Evolutionary conservation across 495 filamentous ascomycete genomes (phyloP).

Genomic region (Xylaria castorea): DNA sequence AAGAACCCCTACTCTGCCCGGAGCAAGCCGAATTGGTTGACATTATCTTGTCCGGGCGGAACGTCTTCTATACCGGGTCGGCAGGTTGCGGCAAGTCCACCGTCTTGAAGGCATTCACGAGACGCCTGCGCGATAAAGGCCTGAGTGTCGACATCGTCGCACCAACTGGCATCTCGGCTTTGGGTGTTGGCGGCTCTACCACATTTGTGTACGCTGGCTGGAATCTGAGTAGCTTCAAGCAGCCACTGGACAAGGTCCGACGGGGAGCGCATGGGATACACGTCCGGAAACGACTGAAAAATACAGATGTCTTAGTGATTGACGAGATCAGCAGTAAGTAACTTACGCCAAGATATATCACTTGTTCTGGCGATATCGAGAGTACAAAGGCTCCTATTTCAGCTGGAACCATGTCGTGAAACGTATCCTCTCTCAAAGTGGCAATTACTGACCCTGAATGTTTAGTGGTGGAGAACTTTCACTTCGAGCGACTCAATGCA

Average conservation of each 20-base stretch:
- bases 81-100: slow-evolving; percentile 68
- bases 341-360: background rate
- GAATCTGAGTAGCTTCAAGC: slow-evolving; percentile 47
- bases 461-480: slow-evolving; percentile 59
- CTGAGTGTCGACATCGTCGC: slow-evolving; percentile 58
- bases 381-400: background rate
- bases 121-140: slow-evolving; percentile 41
- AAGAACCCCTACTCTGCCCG: slow-evolving; percentile 35
- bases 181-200: slow-evolving; percentile 60
- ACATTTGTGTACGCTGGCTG: slow-evolving; percentile 63
- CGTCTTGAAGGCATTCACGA: slow-evolving; percentile 57
- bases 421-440: background rate
- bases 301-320: slow-evolving; percentile 54
- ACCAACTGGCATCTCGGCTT: slow-evolving; percentile 62
- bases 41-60: slow-evolving; percentile 53
- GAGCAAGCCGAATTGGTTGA: slow-evolving; percentile 59
- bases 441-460: background rate
- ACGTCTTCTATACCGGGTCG: slow-evolving; percentile 69
- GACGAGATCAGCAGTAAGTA: slow-evolving; percentile 50
- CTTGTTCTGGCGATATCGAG: background rate
- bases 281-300: slow-evolving; percentile 38
- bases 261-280: slow-evolving; percentile 4
- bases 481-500: slow-evolving; percentile 60
- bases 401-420: background rate
- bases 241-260: slow-evolving; percentile 26